Evolutionary conservation across 768 basidiomycete species (phyloP), one percentile per base, ranked within the genome.

Genomic region (Tulasnella sp.): DNA sequence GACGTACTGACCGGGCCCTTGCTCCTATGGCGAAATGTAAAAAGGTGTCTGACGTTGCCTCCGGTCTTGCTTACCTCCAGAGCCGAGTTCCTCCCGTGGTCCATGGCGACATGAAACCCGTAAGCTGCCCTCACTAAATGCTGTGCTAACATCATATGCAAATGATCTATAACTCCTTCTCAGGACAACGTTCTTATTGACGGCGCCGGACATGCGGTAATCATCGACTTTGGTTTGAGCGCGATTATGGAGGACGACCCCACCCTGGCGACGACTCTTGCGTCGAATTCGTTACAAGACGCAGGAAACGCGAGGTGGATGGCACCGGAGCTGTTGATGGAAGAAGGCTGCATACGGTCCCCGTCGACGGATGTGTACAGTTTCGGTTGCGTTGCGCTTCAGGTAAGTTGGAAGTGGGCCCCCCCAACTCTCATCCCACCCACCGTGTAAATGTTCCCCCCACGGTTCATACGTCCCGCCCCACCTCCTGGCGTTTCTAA

Each of bases 181-280:
- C 23, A 72, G 71, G 71, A 72, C 16, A 72, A 72, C 39, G 37
- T 72, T 9, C 39, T 72, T 0, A 72, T 72, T 20, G 37, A 40
- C 44, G 23, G 23, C 5, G 39, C 37, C 26, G 71, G 71, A 4
- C 16, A 42, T 11, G 71, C 71, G 15, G 39, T 72, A 10, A 72
- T 72, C 26, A 72, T 46, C 71, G 71, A 72, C 71, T 72, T 72
- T 40, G 71, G 71, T 13, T 48, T 72, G 10, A 72, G 71, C 39
- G 20, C 71, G 13, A 72, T 72, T 39, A 11, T 72, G 29, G 71
- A 72, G 20, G 71, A 72, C 71, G 44, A 72, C 71, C 71, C 71
- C 11, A 46, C 37, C 11, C 10, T 72, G 16, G 20, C 18, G 3
- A 40, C 37, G 0, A 42, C 71, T 32, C 39, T 72, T 32, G 35